Evolutionary conservation across 805 yeast species (phyloP), one percentile per base, ranked within the genome.

Genomic region (Candida loeiensis): DNA sequence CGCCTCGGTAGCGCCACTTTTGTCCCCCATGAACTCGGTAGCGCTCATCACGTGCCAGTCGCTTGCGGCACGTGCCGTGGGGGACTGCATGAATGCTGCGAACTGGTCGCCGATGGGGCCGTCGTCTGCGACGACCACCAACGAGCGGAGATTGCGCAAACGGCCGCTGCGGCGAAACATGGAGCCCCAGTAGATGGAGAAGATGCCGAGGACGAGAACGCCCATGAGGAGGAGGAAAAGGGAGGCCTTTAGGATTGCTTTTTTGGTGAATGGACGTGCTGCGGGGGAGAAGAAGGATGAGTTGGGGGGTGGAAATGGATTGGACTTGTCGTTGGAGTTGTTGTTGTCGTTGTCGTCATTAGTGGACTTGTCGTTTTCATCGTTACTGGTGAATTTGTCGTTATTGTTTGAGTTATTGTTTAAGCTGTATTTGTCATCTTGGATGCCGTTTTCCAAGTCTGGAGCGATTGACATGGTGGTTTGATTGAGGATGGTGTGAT

Each of bases 111-210:
- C 40, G 12, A 37, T 37, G 11, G 21, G 12, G 5, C 40, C 40
- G 44, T 29, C 35, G 13, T 66, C 71, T 32, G 55, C 72, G 21
- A 58, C 54, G 2, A 66, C 69, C 9, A 66, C 67, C 49, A 68
- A 54, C 59, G 63, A 57, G 34, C 49, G 48, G 51, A 68, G 52
- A 48, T 68, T 64, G 30, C 37, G 44, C 15, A 63, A 49, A 11
- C 73, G 54, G 14, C 36, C 36, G 27, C 53, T 45, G 28, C 73
- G 55, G 4, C 48, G 46, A 48, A 56, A 65, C 40, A 58, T 43
- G 12, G 71, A 54, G 5, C 71, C 74, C 74, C 74, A 68, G 45
- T 68, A 68, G 21, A 68, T 53, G 9, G 70, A 59, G 34, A 68
- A 58, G 4, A 66, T 46, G 4, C 55, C 63, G 17, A 66, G 48